A percentile compares a stretch with the other conserved stretches of the same genome.
phyloP scores from a whole-genome alignment of 1,284 basidiomycete genomes.

The Phenoliferia sp. region DNA sequence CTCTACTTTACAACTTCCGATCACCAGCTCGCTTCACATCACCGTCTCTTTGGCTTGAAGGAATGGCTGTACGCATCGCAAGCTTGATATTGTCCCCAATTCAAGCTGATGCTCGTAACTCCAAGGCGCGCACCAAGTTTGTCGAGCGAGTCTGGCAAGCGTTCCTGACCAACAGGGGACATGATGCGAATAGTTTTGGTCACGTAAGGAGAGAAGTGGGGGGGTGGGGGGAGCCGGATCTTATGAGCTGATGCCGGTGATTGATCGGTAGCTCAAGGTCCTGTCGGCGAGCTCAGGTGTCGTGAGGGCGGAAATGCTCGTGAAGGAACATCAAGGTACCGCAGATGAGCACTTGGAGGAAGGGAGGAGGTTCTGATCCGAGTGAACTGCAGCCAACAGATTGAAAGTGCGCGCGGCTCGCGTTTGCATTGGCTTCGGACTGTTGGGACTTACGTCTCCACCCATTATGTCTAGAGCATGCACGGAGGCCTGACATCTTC shows the following conservation, averaged over 20 bases:
- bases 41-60: not conserved
- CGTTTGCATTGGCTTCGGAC: too few relatives aligned
- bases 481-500: slow-evolving; percentile 82
- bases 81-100: too few relatives aligned
- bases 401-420: not conserved
- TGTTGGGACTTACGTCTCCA: not conserved
- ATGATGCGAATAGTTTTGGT: slow-evolving; percentile 25
- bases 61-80: not conserved
- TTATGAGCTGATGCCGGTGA: not conserved
- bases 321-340: slow-evolving; percentile 19
- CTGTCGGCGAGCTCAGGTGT: slow-evolving; percentile 6
- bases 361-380: too few relatives aligned
- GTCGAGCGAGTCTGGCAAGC: slow-evolving; percentile 27
- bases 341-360: too few relatives aligned
- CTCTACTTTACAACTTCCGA: not conserved
- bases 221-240: too few relatives aligned
- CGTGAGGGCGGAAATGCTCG: slow-evolving; percentile 16
- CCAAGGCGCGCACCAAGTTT: slow-evolving; percentile 15
- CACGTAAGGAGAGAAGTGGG: slow-evolving; percentile 1
- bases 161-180: slow-evolving; percentile 27
- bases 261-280: not conserved
- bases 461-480: slow-evolving; percentile 55
- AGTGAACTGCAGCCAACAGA: not conserved
- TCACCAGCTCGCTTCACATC: not conserved
- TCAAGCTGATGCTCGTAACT: too few relatives aligned